Evolutionary conservation across 345 rosid species (phyloP), one percentile per base, ranked within the genome.

Genomic region (Populus euphratica): DNA sequence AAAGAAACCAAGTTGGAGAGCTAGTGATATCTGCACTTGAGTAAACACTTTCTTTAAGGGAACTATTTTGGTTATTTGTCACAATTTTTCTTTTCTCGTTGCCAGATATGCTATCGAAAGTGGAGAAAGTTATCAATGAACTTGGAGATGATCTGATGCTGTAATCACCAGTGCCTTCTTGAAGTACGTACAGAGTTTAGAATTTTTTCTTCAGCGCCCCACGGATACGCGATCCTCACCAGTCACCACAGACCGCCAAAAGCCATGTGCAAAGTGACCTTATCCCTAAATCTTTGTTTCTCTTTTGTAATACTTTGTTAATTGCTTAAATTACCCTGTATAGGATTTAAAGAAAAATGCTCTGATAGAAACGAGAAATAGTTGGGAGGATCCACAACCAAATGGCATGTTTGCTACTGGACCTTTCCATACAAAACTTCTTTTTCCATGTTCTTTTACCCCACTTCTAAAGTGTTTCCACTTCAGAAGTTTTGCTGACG

Each of bases 61-160:
- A 50, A 33, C 50, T 36, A 20, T 20, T n/a, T 54, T 33, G 20
- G 31, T 68, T 50, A 54, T 39, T 56, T 29, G 43, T 78, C 68
- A 47, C 29, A 27, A 17, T 70, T 76, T 73, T 68, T 38, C 72
- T 41, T 63, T 63, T 59, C 59, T 66, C n/a, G 41, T 80, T 76
- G 47, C 49, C 91, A 95, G 98, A 91, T 76, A 89, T 95, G 96
- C 76, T 95, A 86, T 61, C 79, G 38, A 89, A 83, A 80, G 98
- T 95, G 80, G 97, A 87, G 79, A 84, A 75, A 80, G 82, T 91
- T 74, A 89, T 95, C 17, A 76, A 67, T 27, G 98, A 91, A 79
- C 68, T 91, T 59, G 92, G 89, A 81, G 86, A 69, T 77, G 88
- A 76, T 70, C 72, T 87, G 29, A 5, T 72, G 73, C 68, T 54